These are phyloP conservation scores for Eimeria mitis DNA, from an alignment of 169 alveolate genomes.

Conservation along the genomic window DNA sequence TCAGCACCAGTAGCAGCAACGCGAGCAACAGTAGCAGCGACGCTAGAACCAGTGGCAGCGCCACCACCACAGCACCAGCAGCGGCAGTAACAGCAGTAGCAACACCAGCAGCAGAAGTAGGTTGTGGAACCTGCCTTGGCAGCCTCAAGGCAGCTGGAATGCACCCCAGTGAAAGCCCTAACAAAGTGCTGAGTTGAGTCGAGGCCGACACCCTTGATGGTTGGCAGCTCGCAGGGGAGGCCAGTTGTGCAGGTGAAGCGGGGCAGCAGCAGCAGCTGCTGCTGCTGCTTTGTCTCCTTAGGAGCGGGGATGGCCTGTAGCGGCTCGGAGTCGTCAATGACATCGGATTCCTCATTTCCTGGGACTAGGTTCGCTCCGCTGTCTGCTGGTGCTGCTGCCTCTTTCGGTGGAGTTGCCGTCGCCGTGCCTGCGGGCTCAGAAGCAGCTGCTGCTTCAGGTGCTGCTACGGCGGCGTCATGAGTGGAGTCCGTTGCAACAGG, in stretches of 20 bases:
- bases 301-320: slow-evolving; percentile 2
- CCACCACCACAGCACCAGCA: background rate
- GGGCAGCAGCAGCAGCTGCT: slow-evolving; percentile 42
- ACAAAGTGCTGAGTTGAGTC: slow-evolving; percentile 24
- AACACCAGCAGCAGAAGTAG: background rate
- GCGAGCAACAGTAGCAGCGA: background rate
- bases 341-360: background rate
- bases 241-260: slow-evolving; percentile 34
- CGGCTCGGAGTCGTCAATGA: slow-evolving; percentile 28
- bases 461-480: background rate
- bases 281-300: background rate
- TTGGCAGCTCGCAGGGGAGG: slow-evolving; percentile 65
- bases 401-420: background rate
- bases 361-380: background rate
- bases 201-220: slow-evolving; percentile 44
- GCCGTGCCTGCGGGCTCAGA: background rate
- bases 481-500: background rate
- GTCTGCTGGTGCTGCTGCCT: background rate
- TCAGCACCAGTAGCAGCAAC: slow-evolving; percentile 7
- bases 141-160: slow-evolving; percentile 26
- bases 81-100: background rate
- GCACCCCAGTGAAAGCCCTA: slow-evolving; percentile 32
- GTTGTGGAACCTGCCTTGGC: background rate
- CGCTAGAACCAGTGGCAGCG: background rate
- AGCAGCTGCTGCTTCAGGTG: slow-evolving; percentile 14